Base-by-base conservation (phyloP, 1,284 basidiomycete species). In the Dichomitus squalens region DNA sequence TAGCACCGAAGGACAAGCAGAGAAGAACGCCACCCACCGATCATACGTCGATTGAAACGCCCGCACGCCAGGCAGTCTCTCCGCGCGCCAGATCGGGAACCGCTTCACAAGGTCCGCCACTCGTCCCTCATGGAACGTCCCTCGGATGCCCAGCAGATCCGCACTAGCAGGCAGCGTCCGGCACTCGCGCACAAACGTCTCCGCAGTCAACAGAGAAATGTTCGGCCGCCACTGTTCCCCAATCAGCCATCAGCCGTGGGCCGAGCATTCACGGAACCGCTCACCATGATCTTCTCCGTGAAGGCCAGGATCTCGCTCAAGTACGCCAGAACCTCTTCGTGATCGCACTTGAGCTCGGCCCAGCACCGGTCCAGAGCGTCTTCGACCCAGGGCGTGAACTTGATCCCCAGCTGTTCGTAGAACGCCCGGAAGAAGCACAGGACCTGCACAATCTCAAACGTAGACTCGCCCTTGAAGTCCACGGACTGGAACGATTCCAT, bases 1-100 rank as follows among this genome's bases (percentile, higher is more conserved):
- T 31, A 47, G 29, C 5, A 21, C 31, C 44, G 29, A 21, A 6
- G 16, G 12, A 27, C 31, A 31, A 11, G 44, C 9, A 1, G 9
- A 9, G 9, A 11, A 9, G 18, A 11, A 4, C 3, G 9, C 18
- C 29, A 73, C 79, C 18, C 73, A 86, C 79, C 86, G 84, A 70
- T 96, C 93, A 68, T 95, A 95, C 16, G 81, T 86, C 4, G 92
- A 95, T 67, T 91, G 85, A 65, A 89, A 86, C 7, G 90, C 92
- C 46, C 87, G 83, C 35, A 86, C 82, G 3, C 92, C 91, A 36
- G 90, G 84, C 4, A 86, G 69, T 59, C 93, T 81, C 70, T 88
- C 78, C 62, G 80, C 77, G 47, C 88, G 79, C 89, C 90, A 92
- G 27, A 77, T 70, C 40, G 83, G 82, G 70, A 95, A 87, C 21